These are phyloP conservation scores for Euclidium syriacum DNA, from an alignment of 345 rosid genomes.

Conservation along the genomic window DNA sequence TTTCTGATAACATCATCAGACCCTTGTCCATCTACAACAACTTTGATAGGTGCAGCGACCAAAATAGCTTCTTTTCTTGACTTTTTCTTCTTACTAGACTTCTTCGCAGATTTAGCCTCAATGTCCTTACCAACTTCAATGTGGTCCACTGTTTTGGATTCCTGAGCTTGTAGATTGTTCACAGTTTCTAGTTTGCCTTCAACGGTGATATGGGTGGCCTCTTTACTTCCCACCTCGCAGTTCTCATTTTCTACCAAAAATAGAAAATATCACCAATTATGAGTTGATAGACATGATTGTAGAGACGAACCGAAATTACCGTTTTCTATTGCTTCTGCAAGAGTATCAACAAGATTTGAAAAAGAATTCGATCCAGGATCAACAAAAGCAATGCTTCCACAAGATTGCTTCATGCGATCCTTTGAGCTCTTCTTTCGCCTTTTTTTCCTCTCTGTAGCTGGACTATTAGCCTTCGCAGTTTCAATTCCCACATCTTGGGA, in stretches of 20 bases:
- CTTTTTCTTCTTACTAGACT: constrained; percentile 43
- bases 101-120: constrained; percentile 17
- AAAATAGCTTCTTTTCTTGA: constrained; percentile 26
- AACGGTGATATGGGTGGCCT: too few species aligned
- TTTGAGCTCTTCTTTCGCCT: constrained; percentile 6
- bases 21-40: constrained; percentile 29
- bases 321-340: constrained; percentile 1
- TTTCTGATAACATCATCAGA: constrained; percentile 42
- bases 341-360: neutral
- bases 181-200: too few species aligned
- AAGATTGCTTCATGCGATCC: constrained; percentile 4
- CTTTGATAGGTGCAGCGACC: constrained; percentile 14
- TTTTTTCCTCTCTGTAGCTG: constrained; percentile 5
- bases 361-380: too few species aligned
- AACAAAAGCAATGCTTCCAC: too few species aligned
- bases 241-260: neutral
- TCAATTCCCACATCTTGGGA: too few species aligned
- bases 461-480: too few species aligned
- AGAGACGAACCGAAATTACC: neutral
- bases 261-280: neutral
- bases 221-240: neutral
- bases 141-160: neutral
- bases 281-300: neutral
- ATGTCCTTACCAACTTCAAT: neutral
- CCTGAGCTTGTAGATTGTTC: constrained; percentile 3